Percentiles rank a stretch among this genome's conserved stretches.
Evolutionary conservation across 352 stramenopile genomes (phyloP).

Genomic region (Pythium sukuiense): DNA sequence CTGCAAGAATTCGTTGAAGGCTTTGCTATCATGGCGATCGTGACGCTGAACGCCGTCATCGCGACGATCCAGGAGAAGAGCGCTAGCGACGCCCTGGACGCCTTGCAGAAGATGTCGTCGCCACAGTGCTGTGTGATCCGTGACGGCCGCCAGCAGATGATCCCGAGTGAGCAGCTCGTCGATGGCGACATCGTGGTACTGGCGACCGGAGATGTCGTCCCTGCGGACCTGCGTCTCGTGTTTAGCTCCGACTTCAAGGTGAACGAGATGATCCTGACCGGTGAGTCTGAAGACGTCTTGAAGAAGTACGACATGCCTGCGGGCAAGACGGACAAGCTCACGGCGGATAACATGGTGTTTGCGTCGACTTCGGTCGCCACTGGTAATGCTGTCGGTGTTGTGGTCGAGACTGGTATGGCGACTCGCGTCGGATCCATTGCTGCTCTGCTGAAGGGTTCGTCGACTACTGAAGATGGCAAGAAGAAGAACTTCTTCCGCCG

Average conservation of each 20-base stretch:
- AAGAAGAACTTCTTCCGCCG: slow-evolving; percentile 50
- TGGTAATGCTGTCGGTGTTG: slow-evolving; percentile 58
- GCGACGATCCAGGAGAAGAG: slow-evolving; percentile 69
- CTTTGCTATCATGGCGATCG: slow-evolving; percentile 68
- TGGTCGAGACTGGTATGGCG: slow-evolving; percentile 64
- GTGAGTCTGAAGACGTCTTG: slow-evolving; percentile 85
- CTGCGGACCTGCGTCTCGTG: slow-evolving; percentile 89
- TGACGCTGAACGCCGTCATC: slow-evolving; percentile 71
- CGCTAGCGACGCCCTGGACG: slow-evolving; percentile 67
- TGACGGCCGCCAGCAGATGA: slow-evolving; percentile 42
- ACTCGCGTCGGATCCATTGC: slow-evolving; percentile 70
- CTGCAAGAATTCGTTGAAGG: slow-evolving; percentile 73
- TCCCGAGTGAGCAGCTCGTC: slow-evolving; percentile 66
- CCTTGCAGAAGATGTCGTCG: slow-evolving; percentile 71
- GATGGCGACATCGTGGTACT: slow-evolving; percentile 83
- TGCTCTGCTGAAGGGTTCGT: slow-evolving; percentile 44
- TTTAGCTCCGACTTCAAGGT: slow-evolving; percentile 83
- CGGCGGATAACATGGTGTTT: slow-evolving; percentile 92
- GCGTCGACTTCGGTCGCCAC: slow-evolving; percentile 76
- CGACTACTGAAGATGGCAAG: slow-evolving; percentile 31
- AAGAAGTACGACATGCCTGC: slow-evolving; percentile 62
- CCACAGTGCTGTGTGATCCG: slow-evolving; percentile 62
- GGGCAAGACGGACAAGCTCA: slow-evolving; percentile 55
- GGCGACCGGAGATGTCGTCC: slow-evolving; percentile 92
- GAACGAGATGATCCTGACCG: slow-evolving; percentile 94